A percentile compares a stretch with the other conserved stretches of the same genome.
These are phyloP conservation scores for Erythrobasidium hasegawianum DNA, from an alignment of 1,284 basidiomycete species.

Conservation along the genomic window DNA sequence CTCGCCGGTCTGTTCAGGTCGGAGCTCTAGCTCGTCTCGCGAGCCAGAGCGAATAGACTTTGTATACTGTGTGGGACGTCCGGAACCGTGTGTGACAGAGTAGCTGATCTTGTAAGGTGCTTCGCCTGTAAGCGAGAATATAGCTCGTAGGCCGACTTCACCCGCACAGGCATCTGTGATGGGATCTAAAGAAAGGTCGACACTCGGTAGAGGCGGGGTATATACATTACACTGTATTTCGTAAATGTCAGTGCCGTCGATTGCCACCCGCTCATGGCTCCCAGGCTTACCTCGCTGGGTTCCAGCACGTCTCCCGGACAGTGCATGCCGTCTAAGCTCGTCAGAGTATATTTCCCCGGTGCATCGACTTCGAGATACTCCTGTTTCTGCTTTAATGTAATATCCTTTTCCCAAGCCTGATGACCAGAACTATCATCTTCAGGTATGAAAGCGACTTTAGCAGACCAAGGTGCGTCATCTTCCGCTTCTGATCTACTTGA, in stretches of 20 bases:
- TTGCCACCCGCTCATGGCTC: slow-evolving; percentile 52
- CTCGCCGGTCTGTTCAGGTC: slow-evolving; percentile 81
- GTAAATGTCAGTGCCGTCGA: too few species aligned
- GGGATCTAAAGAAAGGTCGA: slow-evolving; percentile 66
- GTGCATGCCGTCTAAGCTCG: slow-evolving; percentile 66
- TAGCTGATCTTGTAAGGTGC: slow-evolving; percentile 85
- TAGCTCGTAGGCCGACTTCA: slow-evolving; percentile 84
- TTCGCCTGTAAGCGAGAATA: slow-evolving; percentile 78
- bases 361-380: slow-evolving; percentile 58
- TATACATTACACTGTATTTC: slow-evolving; percentile 43
- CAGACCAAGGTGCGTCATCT: slow-evolving; percentile 65
- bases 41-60: slow-evolving; percentile 60
- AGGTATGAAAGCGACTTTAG: slow-evolving; percentile 59
- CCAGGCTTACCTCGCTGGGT: slow-evolving; percentile 57
- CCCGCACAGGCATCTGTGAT: slow-evolving; percentile 82
- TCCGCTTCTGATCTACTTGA: slow-evolving; percentile 55
- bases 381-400: slow-evolving; percentile 56
- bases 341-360: slow-evolving; percentile 79
- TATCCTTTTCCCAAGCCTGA: slow-evolving; percentile 61
- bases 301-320: slow-evolving; percentile 75
- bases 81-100: slow-evolving; percentile 58
- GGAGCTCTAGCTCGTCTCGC: slow-evolving; percentile 76
- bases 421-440: slow-evolving; percentile 49
- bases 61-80: slow-evolving; percentile 44
- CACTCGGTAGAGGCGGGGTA: slow-evolving; percentile 39